Evolutionary conservation across 768 basidiomycete genomes (phyloP), one percentile per base, ranked within the genome.

Genomic region (Sarcomyxa edulis): DNA sequence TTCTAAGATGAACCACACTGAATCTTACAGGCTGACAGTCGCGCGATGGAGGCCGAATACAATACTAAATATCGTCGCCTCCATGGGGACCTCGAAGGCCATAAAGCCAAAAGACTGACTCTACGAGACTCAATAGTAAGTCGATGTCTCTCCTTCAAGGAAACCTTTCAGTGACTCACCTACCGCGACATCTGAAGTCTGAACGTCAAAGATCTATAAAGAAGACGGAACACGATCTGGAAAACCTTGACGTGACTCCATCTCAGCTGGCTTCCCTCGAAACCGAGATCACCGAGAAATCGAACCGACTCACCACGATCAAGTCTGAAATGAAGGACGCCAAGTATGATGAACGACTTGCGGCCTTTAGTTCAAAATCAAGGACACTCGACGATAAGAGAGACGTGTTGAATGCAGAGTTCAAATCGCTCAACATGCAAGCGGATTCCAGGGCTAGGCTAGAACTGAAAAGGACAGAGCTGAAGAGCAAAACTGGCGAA

Each of bases 361-460:
- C 53, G 1, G 78, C 84, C 42, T 72, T 77, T 37, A 62, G 65
- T 0, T 56, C 64, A 19, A 74, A 72, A 41, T 63, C 68, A n/a
- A 72, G 81, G 24, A 53, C 47, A 18, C 62, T 89, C 35, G 90
- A 97, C 43, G 78, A 77, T 24, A 70, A 68, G 32, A 68, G 84
- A 35, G 90, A 94, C 12, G 55, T 57, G 14, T 62, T 95, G 43
- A 87, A 82, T 39, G 47, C 58, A 0, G 94, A 96, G 44, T 68
- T 93, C 28, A 69, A 76, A 22, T 61, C 68, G 2, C 60, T 96
- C 48, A 90, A 78, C 48, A 50, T 76, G 31, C 92, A 97, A 54
- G 83, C 88, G 0, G 86, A 93, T 38, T 67, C 77, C 1, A 68
- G 95, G 30, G 90, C 93, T 2, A 83, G 77, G 49, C 56, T 97